A percentile compares a stretch with the other conserved stretches of the same genome.
Evolutionary conservation across 257 asterid species (phyloP).

Genomic region (Pogostemon cablin): DNA sequence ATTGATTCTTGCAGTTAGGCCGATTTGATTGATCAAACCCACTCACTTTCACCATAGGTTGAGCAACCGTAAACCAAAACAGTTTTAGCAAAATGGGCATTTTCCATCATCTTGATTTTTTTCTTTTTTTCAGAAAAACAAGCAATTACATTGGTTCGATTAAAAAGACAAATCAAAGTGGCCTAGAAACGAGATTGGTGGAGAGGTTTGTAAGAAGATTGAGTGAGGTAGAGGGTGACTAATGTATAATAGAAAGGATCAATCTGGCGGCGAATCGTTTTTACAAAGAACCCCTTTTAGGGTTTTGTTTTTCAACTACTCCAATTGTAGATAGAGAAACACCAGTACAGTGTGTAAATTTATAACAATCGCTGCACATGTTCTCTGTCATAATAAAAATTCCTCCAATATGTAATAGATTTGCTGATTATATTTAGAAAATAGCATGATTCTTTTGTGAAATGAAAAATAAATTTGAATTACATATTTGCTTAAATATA

Average conservation of each 20-base stretch:
- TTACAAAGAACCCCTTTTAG: constrained; percentile 65
- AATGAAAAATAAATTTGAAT: background rate
- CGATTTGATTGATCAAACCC: constrained; percentile 36
- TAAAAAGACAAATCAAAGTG: constrained; percentile 15
- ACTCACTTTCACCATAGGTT: constrained; percentile 34
- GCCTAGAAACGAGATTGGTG: constrained; percentile 24
- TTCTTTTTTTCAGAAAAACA: constrained; percentile 24
- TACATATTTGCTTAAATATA: background rate
- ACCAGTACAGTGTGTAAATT: background rate
- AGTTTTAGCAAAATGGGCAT: constrained; percentile 34
- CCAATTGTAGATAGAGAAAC: constrained; percentile 25
- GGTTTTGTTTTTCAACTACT: constrained; percentile 59
- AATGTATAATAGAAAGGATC: constrained; percentile 40
- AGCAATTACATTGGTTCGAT: constrained; percentile 14
- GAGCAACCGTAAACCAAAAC: constrained; percentile 27
- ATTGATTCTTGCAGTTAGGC: constrained; percentile 30
- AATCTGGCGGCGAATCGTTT: constrained; percentile 84
- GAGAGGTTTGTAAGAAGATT: constrained; percentile 34
- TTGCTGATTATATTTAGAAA: background rate
- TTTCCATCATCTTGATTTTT: constrained; percentile 34
- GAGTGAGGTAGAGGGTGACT: constrained; percentile 33
- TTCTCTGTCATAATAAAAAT: background rate
- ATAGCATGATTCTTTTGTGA: background rate
- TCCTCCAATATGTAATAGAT: background rate
- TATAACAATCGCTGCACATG: background rate